phyloP scores from a whole-genome alignment of 768 basidiomycete genomes.

The Termitomyces sp. region DNA sequence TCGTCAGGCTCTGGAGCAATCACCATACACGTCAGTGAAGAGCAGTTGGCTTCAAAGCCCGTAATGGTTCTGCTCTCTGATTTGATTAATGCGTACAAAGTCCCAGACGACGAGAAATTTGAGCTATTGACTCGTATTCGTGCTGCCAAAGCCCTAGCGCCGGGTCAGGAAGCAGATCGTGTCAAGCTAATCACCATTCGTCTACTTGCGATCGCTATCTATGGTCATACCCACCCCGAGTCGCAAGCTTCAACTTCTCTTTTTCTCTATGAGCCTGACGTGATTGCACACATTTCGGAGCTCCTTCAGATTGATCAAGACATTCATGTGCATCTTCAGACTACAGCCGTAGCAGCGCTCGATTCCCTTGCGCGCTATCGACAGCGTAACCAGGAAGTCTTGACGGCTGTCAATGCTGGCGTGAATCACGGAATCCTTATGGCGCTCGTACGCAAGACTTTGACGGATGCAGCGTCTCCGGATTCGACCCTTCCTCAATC shows the following conservation, averaged over 20 bases:
- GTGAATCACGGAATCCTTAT: constrained; percentile 95
- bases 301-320: constrained; percentile 76
- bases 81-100: constrained; percentile 53
- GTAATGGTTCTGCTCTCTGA: constrained; percentile 78
- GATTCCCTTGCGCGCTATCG: constrained; percentile 88
- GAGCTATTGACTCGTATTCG: constrained; percentile 86
- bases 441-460: constrained; percentile 79
- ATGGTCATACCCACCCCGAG: constrained; percentile 83
- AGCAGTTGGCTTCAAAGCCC: constrained; percentile 51
- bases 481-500: constrained; percentile 64
- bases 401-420: constrained; percentile 88
- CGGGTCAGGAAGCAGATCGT: constrained; percentile 53
- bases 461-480: constrained; percentile 61
- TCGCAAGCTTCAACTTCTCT: constrained; percentile 71
- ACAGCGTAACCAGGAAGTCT: constrained; percentile 75
- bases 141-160: constrained; percentile 62
- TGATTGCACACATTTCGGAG: constrained; percentile 84
- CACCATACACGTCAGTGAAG: constrained; percentile 56
- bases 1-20: constrained; percentile 43
- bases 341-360: constrained; percentile 81
- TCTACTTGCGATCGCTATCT: constrained; percentile 85
- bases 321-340: constrained; percentile 69
- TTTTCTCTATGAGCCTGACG: constrained; percentile 93
- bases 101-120: constrained; percentile 82
- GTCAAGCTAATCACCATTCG: constrained; percentile 78